Conservation (phyloP, 768 basidiomycete species). For the Tricholoma furcatifolium region DNA sequence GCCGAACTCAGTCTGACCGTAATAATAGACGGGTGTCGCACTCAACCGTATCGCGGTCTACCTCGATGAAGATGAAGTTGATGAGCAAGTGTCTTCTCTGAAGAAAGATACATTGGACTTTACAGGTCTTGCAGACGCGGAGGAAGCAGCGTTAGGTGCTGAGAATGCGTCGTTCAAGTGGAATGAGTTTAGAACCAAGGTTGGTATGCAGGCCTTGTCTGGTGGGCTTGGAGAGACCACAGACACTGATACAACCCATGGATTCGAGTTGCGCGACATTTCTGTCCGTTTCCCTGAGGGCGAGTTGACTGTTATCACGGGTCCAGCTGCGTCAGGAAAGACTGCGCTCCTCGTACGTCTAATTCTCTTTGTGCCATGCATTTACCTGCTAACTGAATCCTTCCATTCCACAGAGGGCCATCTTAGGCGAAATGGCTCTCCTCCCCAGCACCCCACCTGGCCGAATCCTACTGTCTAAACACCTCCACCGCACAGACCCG, state of each 20-base stretch:
- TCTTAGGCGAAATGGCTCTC: constrained; percentile 73
- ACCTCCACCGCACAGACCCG: constrained; percentile 55
- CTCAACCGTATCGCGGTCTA: constrained; percentile 67
- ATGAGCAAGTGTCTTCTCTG: constrained; percentile 60
- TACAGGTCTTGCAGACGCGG: not conserved
- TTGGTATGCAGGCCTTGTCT: constrained; percentile 2
- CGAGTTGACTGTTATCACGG: constrained; percentile 67
- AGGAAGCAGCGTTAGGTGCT: constrained; percentile 46
- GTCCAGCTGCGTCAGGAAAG: constrained; percentile 83
- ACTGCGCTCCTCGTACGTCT: constrained; percentile 66
- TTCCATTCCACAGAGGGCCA: constrained; percentile 48
- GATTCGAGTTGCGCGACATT: constrained; percentile 69
- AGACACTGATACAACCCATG: constrained; percentile 18
- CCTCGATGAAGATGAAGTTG: constrained; percentile 70
- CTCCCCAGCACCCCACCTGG: constrained; percentile 26
- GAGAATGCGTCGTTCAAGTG: constrained; percentile 60
- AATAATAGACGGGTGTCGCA: constrained; percentile 55
- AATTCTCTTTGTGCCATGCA: constrained; percentile 3
- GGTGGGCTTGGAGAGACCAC: constrained; percentile 1
- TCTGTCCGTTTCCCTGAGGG: constrained; percentile 71
- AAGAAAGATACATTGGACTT: constrained; percentile 36
- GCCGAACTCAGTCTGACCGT: not conserved
- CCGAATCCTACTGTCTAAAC: constrained; percentile 66
- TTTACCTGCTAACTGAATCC: not conserved
- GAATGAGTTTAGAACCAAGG: constrained; percentile 43